Evolutionary conservation across 805 yeast species (phyloP).

Genomic region (Yarrowia yakushimensis): DNA sequence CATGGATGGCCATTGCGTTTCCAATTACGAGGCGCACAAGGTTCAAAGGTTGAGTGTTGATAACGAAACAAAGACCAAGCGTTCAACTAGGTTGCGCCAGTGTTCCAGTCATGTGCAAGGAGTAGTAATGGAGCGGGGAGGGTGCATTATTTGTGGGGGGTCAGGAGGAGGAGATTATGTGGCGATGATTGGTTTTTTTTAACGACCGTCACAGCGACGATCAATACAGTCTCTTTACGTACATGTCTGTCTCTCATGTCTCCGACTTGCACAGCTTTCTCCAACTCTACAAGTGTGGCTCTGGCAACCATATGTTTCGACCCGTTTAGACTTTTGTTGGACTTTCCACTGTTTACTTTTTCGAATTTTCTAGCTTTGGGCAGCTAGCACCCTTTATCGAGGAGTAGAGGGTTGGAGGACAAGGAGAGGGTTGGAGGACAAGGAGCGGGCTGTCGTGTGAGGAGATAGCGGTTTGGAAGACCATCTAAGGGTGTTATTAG

Average conservation of each 20-base stretch:
- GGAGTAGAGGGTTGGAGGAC: conserved; percentile 21
- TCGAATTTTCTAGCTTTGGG: background rate
- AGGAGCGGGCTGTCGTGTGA: conserved; percentile 19
- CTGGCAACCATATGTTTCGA: conserved; percentile 9
- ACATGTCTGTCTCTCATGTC: no score
- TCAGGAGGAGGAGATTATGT: no score
- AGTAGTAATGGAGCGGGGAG: conserved; percentile 19
- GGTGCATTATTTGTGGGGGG: background rate
- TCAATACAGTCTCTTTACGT: no score
- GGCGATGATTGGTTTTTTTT: no score
- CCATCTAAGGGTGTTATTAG: background rate
- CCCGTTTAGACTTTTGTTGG: background rate
- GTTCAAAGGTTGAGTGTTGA: conserved; percentile 17
- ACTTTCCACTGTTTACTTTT: conserved; percentile 7
- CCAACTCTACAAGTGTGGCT: conserved; percentile 8
- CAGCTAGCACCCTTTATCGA: conserved; percentile 22
- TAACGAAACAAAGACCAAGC: background rate
- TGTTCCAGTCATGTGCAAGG: conserved; percentile 19
- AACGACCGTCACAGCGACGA: no score
- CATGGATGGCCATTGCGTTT: conserved; percentile 13
- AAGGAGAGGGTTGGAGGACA: conserved; percentile 13
- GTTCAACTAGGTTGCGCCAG: background rate
- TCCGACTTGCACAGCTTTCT: background rate
- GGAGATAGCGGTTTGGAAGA: background rate
- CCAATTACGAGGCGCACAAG: conserved; percentile 18